phyloP scores from a whole-genome alignment of 768 basidiomycete genomes.

The Phylloporus sp. region DNA sequence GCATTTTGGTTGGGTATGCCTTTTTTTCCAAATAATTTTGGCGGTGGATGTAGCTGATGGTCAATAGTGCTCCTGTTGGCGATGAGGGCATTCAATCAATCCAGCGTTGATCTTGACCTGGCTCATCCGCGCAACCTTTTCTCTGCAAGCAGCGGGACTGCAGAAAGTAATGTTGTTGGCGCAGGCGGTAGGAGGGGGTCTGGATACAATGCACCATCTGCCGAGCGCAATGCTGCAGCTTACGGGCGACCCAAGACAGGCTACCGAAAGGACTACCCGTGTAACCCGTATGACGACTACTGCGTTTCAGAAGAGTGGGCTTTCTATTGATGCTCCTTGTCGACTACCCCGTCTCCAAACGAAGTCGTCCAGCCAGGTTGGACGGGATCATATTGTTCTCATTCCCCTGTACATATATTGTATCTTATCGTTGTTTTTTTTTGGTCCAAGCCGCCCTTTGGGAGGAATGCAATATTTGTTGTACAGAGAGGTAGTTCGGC shows the following conservation, averaged over 20 bases:
- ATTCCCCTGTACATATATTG: slow-evolving; percentile 18
- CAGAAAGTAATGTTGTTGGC: slow-evolving; percentile 32
- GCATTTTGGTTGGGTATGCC: slow-evolving; percentile 73
- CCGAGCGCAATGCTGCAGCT: slow-evolving; percentile 30
- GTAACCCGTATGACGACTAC: slow-evolving; percentile 55
- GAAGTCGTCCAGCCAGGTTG: slow-evolving; percentile 1
- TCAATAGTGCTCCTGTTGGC: slow-evolving; percentile 40
- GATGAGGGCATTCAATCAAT: slow-evolving; percentile 36
- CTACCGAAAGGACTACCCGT: slow-evolving; percentile 46
- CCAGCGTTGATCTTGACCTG: slow-evolving; percentile 26
- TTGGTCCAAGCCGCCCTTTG: slow-evolving; percentile 6
- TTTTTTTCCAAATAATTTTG: background rate
- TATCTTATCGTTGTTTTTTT: slow-evolving; percentile 16
- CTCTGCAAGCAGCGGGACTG: slow-evolving; percentile 33
- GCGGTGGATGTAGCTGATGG: slow-evolving; percentile 3
- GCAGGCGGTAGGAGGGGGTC: slow-evolving; percentile 29
- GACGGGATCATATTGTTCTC: slow-evolving; percentile 8
- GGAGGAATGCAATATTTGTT: slow-evolving; percentile 12
- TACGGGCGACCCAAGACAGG: slow-evolving; percentile 29
- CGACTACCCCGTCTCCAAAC: background rate
- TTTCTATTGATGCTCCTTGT: slow-evolving; percentile 35
- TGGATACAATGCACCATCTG: slow-evolving; percentile 16
- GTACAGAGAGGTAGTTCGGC: background rate
- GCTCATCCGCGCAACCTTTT: slow-evolving; percentile 30
- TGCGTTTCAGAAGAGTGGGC: slow-evolving; percentile 73